Evolutionary conservation across 2,329 filamentous ascomycete genomes (phyloP).

Genomic region (Neurospora sp.): DNA sequence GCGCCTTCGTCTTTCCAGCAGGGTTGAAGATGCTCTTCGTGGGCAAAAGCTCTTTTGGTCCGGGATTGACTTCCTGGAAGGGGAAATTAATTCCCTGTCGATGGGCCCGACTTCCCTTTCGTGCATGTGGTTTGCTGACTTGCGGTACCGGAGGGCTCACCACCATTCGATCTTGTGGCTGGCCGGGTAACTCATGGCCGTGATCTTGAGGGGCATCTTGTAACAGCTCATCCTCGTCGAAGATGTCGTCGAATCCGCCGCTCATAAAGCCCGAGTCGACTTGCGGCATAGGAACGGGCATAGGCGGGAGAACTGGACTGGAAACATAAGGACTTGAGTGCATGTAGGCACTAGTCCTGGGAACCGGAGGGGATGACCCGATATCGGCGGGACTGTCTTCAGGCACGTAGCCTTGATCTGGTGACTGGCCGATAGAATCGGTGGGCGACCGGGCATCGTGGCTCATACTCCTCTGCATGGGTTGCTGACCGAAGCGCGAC

Average conservation of each 20-base stretch:
- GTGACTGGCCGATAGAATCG: conserved; percentile 42
- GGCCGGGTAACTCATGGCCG: conserved; percentile 12
- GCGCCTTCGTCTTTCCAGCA: conserved; percentile 14
- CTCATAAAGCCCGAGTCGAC: conserved; percentile 80
- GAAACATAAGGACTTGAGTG: conserved; percentile 59
- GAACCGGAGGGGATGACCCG: conserved; percentile 80
- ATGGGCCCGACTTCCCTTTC: conserved; percentile 11
- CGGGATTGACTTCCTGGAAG: conserved; percentile 33
- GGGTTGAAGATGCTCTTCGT: conserved; percentile 33
- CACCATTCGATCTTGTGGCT: conserved; percentile 3
- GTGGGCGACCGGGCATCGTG: conserved; percentile 45
- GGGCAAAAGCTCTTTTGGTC: conserved; percentile 32
- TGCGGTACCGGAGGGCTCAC: conserved; percentile 4
- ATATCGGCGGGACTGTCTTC: conserved; percentile 70
- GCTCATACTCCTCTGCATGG: conserved; percentile 30
- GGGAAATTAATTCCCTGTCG: conserved; percentile 21
- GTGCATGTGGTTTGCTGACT: conserved; percentile 19
- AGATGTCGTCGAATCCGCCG: conserved; percentile 58
- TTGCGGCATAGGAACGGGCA: conserved; percentile 40
- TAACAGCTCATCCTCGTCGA: conserved; percentile 48
- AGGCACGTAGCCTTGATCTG: conserved; percentile 37
- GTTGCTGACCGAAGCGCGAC: conserved; percentile 21
- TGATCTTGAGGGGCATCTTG: conserved; percentile 27
- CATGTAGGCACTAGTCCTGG: conserved; percentile 47
- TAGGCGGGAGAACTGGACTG: conserved; percentile 64